Conservation (phyloP, 2,329 filamentous ascomycete species). For the Arthrinium puccinioides region DNA sequence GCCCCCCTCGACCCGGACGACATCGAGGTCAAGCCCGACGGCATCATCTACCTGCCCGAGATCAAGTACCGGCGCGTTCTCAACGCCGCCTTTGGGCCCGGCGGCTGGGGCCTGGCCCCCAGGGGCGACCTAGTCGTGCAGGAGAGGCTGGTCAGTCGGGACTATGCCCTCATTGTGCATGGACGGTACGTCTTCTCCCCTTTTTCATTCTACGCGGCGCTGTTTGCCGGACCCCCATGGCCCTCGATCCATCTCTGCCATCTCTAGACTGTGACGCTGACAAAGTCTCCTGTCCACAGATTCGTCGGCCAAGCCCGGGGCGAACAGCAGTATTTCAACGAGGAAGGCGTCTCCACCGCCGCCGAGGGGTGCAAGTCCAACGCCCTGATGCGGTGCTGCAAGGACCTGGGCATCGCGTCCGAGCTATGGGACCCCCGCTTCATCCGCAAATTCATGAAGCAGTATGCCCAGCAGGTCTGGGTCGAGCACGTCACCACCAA, state of each 20-base stretch:
- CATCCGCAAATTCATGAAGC: slow-evolving; percentile 73
- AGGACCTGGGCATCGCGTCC: slow-evolving; percentile 88
- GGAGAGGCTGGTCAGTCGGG: slow-evolving; percentile 73
- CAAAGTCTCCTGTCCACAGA: slow-evolving; percentile 35
- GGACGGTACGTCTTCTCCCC: slow-evolving; percentile 59
- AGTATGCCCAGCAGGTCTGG: slow-evolving; percentile 72
- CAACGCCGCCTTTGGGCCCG: slow-evolving; percentile 87
- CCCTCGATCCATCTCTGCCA: background rate
- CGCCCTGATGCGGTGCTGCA: slow-evolving; percentile 95
- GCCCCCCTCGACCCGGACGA: slow-evolving; percentile 62
- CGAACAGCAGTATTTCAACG: slow-evolving; percentile 87
- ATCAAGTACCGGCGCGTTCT: slow-evolving; percentile 94
- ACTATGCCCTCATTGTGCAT: slow-evolving; percentile 85
- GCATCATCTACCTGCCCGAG: slow-evolving; percentile 91
- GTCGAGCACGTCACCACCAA: slow-evolving; percentile 83
- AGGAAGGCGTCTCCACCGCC: slow-evolving; percentile 85
- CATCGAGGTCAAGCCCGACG: slow-evolving; percentile 96
- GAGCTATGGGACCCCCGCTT: slow-evolving; percentile 96
- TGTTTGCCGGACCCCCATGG: background rate
- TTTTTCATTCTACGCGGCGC: background rate
- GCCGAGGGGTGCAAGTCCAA: slow-evolving; percentile 98
- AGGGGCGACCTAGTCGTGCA: slow-evolving; percentile 79
- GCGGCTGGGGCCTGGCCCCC: slow-evolving; percentile 91
- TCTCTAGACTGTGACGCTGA: no score
- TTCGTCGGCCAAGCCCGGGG: slow-evolving; percentile 88